These are phyloP conservation scores for Vickermania spadyakhi DNA, from an alignment of 208 protist species.

Conservation along the genomic window DNA sequence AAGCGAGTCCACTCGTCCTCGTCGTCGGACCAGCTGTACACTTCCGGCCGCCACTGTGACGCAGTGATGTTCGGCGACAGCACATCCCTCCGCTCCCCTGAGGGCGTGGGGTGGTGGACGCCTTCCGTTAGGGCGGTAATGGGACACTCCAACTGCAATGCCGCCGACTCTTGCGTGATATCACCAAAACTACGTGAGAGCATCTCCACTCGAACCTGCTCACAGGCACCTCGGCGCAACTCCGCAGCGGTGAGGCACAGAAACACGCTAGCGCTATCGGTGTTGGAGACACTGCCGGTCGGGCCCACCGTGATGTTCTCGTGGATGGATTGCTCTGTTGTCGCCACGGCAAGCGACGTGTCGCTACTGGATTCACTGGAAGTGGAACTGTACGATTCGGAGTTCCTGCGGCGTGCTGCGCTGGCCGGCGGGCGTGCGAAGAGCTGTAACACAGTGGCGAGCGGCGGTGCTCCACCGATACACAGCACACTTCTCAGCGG, in stretches of 20 bases:
- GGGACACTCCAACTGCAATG: not conserved
- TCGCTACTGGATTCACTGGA: no score
- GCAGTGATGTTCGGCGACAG: not conserved
- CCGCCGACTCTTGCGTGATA: not conserved
- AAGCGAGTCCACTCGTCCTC: not conserved
- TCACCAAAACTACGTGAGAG: not conserved
- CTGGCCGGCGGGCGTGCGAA: no score
- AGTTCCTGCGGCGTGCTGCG: no score
- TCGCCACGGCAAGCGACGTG: not conserved
- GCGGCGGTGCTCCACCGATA: not conserved
- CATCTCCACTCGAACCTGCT: not conserved
- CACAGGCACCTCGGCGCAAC: not conserved
- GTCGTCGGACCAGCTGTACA: not conserved
- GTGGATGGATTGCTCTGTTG: not conserved
- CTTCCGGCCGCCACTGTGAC: not conserved
- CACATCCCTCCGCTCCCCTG: not conserved
- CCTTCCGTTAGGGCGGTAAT: no score
- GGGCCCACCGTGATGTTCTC: not conserved
- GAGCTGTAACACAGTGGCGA: not conserved
- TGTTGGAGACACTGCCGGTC: not conserved
- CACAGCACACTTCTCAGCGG: not conserved
- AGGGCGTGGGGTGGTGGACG: not conserved
- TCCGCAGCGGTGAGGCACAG: not conserved
- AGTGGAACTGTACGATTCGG: no score
- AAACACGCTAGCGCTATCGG: not conserved